Conservation (phyloP, 2,329 filamentous ascomycete genomes). For the Fusarium nelsonii region DNA sequence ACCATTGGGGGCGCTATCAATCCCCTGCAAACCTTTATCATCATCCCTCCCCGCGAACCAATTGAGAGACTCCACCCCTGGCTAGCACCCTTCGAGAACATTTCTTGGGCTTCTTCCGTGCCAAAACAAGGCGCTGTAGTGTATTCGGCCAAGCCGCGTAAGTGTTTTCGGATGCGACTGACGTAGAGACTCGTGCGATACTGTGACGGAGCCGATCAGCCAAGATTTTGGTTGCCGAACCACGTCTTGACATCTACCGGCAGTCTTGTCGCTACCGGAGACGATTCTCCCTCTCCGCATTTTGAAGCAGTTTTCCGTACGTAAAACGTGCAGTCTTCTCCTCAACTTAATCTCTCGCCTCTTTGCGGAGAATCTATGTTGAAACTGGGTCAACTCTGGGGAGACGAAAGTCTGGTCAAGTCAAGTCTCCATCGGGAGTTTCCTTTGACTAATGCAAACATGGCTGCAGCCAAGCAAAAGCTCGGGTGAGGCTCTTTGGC, state of each 20-base stretch:
- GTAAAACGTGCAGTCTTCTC: conserved; percentile 33
- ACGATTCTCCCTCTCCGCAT: conserved; percentile 28
- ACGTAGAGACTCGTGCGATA: conserved; percentile 28
- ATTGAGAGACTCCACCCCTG: conserved; percentile 26
- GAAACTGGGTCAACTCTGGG: conserved; percentile 11
- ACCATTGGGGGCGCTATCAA: not conserved
- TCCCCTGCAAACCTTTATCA: conserved; percentile 26
- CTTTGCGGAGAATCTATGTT: conserved; percentile 39
- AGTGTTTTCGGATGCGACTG: conserved; percentile 21
- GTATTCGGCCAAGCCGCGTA: conserved; percentile 19
- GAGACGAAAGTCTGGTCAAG: conserved; percentile 4
- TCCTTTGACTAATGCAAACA: conserved; percentile 41
- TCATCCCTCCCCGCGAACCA: conserved; percentile 10
- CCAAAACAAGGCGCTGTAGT: not conserved
- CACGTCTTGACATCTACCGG: not conserved
- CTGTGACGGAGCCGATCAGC: conserved; percentile 22
- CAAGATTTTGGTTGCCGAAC: not conserved
- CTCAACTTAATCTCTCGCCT: conserved; percentile 41
- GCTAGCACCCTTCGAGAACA: conserved; percentile 35
- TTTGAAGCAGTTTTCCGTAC: conserved; percentile 25
- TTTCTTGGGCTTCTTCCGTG: conserved; percentile 16
- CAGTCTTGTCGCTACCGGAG: not conserved
- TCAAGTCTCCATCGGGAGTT: conserved; percentile 19
- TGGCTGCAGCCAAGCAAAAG: conserved; percentile 39
- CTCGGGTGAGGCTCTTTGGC: conserved; percentile 28